Evolutionary conservation across 2,329 filamentous ascomycete species (phyloP).

Genomic region (Phialophora verrucosa): DNA sequence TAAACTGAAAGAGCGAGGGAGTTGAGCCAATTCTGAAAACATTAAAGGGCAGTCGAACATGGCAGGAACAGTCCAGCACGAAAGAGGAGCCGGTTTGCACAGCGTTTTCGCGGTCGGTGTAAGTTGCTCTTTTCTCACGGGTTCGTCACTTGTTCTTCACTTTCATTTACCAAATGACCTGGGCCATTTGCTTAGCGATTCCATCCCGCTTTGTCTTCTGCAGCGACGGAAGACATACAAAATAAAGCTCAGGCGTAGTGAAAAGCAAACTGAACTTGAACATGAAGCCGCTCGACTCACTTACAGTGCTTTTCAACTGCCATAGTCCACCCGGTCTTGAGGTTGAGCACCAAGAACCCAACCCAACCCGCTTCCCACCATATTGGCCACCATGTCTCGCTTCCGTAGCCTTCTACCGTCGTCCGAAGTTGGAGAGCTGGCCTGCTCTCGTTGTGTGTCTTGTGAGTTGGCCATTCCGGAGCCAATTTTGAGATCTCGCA

Average conservation of each 20-base stretch:
- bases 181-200: not conserved
- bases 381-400: slow-evolving; percentile 65
- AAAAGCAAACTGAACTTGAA: not conserved
- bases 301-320: not conserved
- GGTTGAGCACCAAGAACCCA: slow-evolving; percentile 66
- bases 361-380: slow-evolving; percentile 67
- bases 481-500: slow-evolving; percentile 29
- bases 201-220: not conserved
- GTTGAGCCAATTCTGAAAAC: not conserved
- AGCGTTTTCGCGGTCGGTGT: not conserved
- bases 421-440: slow-evolving; percentile 23
- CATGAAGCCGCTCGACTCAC: not conserved
- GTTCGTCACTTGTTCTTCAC: slow-evolving; percentile 1
- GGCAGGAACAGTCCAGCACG: slow-evolving; percentile 1
- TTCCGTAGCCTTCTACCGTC: slow-evolving; percentile 50
- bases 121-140: not conserved
- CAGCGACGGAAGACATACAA: not conserved
- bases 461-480: slow-evolving; percentile 2
- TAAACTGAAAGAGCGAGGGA: not conserved
- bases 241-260: not conserved
- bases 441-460: slow-evolving; percentile 23
- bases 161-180: slow-evolving; percentile 1
- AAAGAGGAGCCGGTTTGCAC: not conserved
- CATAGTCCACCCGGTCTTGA: slow-evolving; percentile 26
- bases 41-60: not conserved